phyloP scores from a whole-genome alignment of 345 rosid genomes.

The Stellera chamaejasme region DNA sequence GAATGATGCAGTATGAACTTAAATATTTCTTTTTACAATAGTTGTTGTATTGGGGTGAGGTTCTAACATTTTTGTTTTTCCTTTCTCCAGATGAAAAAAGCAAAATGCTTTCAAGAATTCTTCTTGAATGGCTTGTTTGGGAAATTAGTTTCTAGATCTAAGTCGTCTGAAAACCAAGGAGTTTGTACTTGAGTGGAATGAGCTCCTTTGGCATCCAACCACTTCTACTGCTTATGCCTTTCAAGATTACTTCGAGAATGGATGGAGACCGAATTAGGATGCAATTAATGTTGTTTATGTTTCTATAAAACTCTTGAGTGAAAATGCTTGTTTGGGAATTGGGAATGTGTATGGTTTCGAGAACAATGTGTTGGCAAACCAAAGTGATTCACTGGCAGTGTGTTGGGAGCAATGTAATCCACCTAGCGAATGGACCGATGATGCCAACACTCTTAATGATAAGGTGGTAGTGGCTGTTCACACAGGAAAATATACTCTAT shows the following conservation, averaged over 20 bases:
- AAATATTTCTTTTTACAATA: background rate
- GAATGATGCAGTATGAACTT: conserved; percentile 58
- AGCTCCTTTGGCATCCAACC: conserved; percentile 49
- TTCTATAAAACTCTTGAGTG: conserved; percentile 44
- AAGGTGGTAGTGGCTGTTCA: conserved; percentile 72
- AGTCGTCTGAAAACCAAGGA: conserved; percentile 33
- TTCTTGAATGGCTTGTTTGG: conserved; percentile 85
- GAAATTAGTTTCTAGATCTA: conserved; percentile 48
- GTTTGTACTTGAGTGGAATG: conserved; percentile 46
- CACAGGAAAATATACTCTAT: conserved; percentile 71
- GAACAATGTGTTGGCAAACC: conserved; percentile 13
- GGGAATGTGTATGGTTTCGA: conserved; percentile 12
- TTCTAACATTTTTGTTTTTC: conserved; percentile 2
- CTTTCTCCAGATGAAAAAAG: conserved; percentile 62
- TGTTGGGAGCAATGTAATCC: conserved; percentile 26
- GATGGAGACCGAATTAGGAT: conserved; percentile 50
- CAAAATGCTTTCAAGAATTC: conserved; percentile 69
- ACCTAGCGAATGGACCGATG: conserved; percentile 42
- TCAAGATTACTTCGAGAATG: conserved; percentile 31
- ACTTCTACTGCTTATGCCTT: conserved; percentile 76
- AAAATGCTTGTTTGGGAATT: conserved; percentile 21
- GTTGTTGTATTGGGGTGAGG: background rate
- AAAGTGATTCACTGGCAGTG: conserved; percentile 18
- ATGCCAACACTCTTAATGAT: conserved; percentile 27
- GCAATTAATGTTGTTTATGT: conserved; percentile 41